Evolutionary conservation across 345 rosid species (phyloP).

Genomic region (Erysimum cheiranthoides): DNA sequence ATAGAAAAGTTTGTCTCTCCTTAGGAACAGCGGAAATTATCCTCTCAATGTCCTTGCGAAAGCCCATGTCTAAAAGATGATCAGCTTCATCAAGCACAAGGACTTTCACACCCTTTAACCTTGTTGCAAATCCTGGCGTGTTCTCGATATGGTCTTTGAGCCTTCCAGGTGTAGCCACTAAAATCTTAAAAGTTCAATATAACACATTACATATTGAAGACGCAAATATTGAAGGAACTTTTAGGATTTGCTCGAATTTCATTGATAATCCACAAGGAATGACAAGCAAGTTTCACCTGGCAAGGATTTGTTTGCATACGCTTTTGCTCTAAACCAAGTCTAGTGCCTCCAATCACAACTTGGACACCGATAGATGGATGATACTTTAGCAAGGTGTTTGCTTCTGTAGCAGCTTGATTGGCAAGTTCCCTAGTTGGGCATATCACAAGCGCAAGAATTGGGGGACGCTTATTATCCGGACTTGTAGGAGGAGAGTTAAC

Average conservation of each 20-base stretch:
- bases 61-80: slow-evolving; percentile 96
- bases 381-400: slow-evolving; percentile 77
- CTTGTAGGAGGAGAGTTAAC: slow-evolving; percentile 68
- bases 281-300: slow-evolving; percentile 59
- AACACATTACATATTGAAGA: neutral
- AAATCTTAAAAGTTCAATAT: slow-evolving; percentile 59
- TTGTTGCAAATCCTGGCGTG: slow-evolving; percentile 92
- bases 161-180: slow-evolving; percentile 98
- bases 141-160: slow-evolving; percentile 96
- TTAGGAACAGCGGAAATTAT: slow-evolving; percentile 85
- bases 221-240: neutral
- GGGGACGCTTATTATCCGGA: slow-evolving; percentile 79
- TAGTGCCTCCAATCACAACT: slow-evolving; percentile 98
- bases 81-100: slow-evolving; percentile 98
- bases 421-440: slow-evolving; percentile 99
- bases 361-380: slow-evolving; percentile 94
- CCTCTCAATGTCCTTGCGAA: slow-evolving; percentile 87
- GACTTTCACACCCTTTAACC: slow-evolving; percentile 90
- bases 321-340: slow-evolving; percentile 88
- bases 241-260: neutral
- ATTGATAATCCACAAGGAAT: slow-evolving; percentile 4
- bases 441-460: slow-evolving; percentile 79
- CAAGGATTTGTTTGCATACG: slow-evolving; percentile 91
- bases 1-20: slow-evolving; percentile 89
- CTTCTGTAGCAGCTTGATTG: slow-evolving; percentile 91